These are phyloP conservation scores for Diospyros lotus DNA, from an alignment of 148 eudicot genomes.

Conservation along the genomic window DNA sequence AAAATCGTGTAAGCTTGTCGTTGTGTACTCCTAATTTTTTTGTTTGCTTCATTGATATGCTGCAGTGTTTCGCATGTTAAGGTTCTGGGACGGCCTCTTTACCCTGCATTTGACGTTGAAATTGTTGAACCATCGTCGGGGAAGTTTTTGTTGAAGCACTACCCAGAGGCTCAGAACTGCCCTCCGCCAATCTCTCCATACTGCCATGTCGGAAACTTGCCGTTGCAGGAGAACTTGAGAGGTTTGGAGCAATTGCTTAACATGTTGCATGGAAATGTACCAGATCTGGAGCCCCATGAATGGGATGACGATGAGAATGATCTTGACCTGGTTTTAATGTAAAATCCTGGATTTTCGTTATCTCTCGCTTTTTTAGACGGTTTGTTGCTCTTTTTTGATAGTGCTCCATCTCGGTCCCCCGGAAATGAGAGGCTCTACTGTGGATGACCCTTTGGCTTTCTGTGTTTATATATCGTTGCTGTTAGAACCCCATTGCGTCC, in stretches of 20 bases:
- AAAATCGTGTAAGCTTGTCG: neutral
- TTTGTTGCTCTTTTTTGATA: no score
- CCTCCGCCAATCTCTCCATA: constrained; percentile 16
- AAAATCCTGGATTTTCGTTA: no score
- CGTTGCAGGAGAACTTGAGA: constrained; percentile 8
- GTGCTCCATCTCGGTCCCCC: no score
- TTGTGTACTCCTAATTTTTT: neutral
- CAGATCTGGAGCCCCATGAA: constrained; percentile 32
- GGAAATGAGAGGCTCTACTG: no score
- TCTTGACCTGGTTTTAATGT: neutral
- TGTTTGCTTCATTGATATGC: neutral
- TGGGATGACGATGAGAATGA: constrained; percentile 33
- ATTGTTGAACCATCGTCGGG: constrained; percentile 38
- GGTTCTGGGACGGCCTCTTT: constrained; percentile 50
- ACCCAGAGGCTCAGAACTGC: constrained; percentile 30
- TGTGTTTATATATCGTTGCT: no score
- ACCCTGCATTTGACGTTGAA: constrained; percentile 55
- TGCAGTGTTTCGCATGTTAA: constrained; percentile 66
- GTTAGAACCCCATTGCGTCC: no score
- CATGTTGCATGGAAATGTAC: constrained; percentile 41
- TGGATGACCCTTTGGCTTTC: no score
- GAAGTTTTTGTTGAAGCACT: constrained; percentile 36
- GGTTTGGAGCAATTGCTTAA: constrained; percentile 39
- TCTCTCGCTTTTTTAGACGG: no score
- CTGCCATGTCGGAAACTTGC: neutral